A percentile compares a stretch with the other conserved stretches of the same genome.
Evolutionary conservation across 257 asterid species (phyloP).

Genomic region (Solanum bulbocastanum): DNA sequence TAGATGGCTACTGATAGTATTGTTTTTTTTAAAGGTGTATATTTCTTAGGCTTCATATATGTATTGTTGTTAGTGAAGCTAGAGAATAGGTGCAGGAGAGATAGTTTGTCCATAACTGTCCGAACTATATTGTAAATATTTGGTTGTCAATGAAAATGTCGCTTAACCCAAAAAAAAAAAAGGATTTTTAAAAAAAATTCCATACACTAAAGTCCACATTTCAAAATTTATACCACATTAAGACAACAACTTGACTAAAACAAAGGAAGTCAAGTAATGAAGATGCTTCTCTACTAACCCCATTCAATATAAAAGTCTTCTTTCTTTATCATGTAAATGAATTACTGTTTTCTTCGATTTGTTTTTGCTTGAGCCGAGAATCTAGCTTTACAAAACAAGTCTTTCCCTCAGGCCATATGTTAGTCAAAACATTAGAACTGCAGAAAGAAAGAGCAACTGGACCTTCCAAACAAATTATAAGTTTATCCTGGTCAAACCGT

Average conservation of each 20-base stretch:
- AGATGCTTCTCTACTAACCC: background rate
- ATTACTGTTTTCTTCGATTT: background rate
- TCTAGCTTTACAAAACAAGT: background rate
- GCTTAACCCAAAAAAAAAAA: background rate
- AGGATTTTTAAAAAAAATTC: background rate
- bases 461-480: background rate
- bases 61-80: too few relatives aligned
- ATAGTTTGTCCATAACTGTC: too few relatives aligned
- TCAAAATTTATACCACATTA: background rate
- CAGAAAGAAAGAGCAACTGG: background rate
- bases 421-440: background rate
- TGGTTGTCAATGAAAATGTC: too few relatives aligned
- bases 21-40: too few relatives aligned
- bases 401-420: background rate
- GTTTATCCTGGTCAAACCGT: background rate
- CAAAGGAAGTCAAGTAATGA: background rate
- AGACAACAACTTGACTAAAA: background rate
- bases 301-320: background rate
- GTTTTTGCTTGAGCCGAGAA: background rate
- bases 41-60: too few relatives aligned
- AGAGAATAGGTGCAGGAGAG: too few relatives aligned
- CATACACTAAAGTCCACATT: background rate
- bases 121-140: too few relatives aligned
- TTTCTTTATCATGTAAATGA: background rate
- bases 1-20: too few relatives aligned